Evolutionary conservation across 2,329 filamentous ascomycete species (phyloP).

Genomic region (Pleurostoma richardsiae): DNA sequence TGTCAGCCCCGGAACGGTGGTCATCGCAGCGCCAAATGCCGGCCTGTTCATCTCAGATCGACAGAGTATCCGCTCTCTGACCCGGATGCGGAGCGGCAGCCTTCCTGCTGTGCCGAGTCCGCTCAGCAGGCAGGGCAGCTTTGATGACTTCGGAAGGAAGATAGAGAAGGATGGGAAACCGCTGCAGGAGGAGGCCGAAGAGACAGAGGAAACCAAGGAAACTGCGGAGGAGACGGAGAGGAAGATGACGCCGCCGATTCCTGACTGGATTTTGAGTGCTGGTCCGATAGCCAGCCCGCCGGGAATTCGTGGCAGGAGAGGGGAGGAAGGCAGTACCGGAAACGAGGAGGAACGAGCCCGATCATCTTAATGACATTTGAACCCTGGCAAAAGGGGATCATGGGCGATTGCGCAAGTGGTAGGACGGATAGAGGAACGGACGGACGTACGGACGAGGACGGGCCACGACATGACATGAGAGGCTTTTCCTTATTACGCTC

Average conservation of each 20-base stretch:
- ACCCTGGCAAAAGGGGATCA: neutral
- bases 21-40: constrained; percentile 64
- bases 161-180: constrained; percentile 11
- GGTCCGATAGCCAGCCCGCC: constrained; percentile 44
- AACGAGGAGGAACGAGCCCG: too few species aligned
- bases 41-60: constrained; percentile 57
- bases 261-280: constrained; percentile 54
- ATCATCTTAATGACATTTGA: too few species aligned
- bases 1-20: constrained; percentile 64
- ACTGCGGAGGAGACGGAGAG: constrained; percentile 26
- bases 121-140: constrained; percentile 42
- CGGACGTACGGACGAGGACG: neutral
- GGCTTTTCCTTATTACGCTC: neutral
- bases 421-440: neutral
- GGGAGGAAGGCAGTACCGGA: too few species aligned
- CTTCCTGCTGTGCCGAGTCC: constrained; percentile 41
- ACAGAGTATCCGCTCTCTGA: constrained; percentile 43
- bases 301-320: constrained; percentile 11
- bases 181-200: constrained; percentile 18
- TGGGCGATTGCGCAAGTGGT: neutral
- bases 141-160: constrained; percentile 37
- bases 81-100: constrained; percentile 52
- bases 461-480: neutral
- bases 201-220: constrained; percentile 13
- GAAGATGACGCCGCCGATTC: constrained; percentile 55